phyloP scores from a whole-genome alignment of 2,329 filamentous ascomycete species.

The Aspergillus flavus region DNA sequence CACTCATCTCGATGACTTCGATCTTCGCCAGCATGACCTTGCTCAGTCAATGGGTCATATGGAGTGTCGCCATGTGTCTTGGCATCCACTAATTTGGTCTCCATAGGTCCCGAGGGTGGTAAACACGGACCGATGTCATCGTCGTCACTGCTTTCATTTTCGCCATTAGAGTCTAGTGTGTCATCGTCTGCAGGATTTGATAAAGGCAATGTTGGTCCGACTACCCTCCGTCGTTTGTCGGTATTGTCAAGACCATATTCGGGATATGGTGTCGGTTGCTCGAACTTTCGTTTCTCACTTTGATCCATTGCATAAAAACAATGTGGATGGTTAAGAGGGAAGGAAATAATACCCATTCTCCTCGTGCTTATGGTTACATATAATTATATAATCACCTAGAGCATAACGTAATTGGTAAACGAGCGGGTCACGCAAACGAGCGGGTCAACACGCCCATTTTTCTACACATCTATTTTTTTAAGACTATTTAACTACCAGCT shows the following conservation, averaged over 20 bases:
- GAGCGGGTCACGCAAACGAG: no score
- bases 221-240: constrained; percentile 53
- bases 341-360: no score
- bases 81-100: background rate
- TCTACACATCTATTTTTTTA: no score
- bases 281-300: constrained; percentile 3
- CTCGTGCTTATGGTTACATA: background rate
- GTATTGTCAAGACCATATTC: background rate
- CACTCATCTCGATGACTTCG: constrained; percentile 72
- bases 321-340: background rate
- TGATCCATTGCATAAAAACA: background rate
- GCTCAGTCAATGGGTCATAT: constrained; percentile 29
- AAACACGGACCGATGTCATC: constrained; percentile 48
- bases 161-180: constrained; percentile 22
- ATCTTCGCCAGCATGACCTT: background rate
- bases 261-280: background rate
- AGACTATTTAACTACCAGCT: no score
- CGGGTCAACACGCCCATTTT: no score
- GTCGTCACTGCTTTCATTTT: constrained; percentile 34
- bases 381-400: background rate
- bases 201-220: constrained; percentile 60
- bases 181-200: constrained; percentile 30
- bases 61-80: background rate
- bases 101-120: constrained; percentile 29
- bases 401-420: no score